phyloP scores from a whole-genome alignment of 176 grass and related monocot species.

The Hordeum vulgare region MorexV3_pseudomolecules_assembly NC_058523.1:161264095-161264594 shows the following conservation, averaged over 20 bases:
- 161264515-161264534: no score
- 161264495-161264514: no score
- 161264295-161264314: background rate
- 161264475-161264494: no score
- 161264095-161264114: background rate
- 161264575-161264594: slow-evolving; percentile 27
- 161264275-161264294: background rate
- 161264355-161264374: no score
- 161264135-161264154: background rate
- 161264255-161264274: background rate
- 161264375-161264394: no score
- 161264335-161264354: no score
- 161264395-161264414: no score
- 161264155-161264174: slow-evolving; percentile 11
- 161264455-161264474: no score
- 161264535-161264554: background rate
- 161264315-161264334: no score
- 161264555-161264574: slow-evolving; percentile 16
- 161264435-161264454: no score
- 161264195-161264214: background rate
- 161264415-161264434: no score
- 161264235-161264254: background rate
- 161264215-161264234: slow-evolving; percentile 10
- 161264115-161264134: background rate
- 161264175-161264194: slow-evolving; percentile 14